Conservation (phyloP, 202 grass and related monocot genomes). For the Cymbopogon flexuosus region DNA sequence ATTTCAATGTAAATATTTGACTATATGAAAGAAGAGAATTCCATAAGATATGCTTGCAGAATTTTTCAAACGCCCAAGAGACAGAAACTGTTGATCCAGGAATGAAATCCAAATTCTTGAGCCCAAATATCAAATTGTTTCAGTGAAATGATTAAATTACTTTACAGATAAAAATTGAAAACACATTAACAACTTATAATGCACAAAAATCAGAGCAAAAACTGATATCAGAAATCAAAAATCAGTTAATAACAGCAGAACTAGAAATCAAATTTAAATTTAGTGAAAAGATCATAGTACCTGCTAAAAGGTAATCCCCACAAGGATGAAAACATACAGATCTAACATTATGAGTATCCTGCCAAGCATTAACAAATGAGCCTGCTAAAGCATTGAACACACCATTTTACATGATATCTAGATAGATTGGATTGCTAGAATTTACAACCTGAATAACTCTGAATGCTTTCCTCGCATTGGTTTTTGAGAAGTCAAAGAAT, state of each 20-base stretch:
- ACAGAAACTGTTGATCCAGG: not conserved
- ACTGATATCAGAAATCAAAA: slow-evolving; percentile 16
- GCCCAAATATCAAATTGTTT: not conserved
- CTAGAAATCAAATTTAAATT: slow-evolving; percentile 8
- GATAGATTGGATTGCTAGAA: slow-evolving; percentile 18
- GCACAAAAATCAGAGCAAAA: not conserved
- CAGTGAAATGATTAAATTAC: not conserved
- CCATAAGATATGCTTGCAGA: not conserved
- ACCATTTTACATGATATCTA: slow-evolving; percentile 13
- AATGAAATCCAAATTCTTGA: slow-evolving; percentile 4
- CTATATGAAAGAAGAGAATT: not conserved
- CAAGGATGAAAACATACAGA: slow-evolving; percentile 98
- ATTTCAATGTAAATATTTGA: not conserved
- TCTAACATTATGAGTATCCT: slow-evolving; percentile 99
- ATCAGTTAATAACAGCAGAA: slow-evolving; percentile 10
- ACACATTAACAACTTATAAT: not conserved
- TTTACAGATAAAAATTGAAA: not conserved
- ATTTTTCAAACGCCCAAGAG: slow-evolving; percentile 14
- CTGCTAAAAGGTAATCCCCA: slow-evolving; percentile 88
- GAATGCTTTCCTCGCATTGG: slow-evolving; percentile 83
- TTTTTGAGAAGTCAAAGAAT: slow-evolving; percentile 98
- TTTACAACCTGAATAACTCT: slow-evolving; percentile 91
- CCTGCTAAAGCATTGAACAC: not conserved
- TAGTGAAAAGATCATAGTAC: slow-evolving; percentile 38
- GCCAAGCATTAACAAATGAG: slow-evolving; percentile 19